Conservation (phyloP, 345 rosid species). For the Angophora floribunda region DNA sequence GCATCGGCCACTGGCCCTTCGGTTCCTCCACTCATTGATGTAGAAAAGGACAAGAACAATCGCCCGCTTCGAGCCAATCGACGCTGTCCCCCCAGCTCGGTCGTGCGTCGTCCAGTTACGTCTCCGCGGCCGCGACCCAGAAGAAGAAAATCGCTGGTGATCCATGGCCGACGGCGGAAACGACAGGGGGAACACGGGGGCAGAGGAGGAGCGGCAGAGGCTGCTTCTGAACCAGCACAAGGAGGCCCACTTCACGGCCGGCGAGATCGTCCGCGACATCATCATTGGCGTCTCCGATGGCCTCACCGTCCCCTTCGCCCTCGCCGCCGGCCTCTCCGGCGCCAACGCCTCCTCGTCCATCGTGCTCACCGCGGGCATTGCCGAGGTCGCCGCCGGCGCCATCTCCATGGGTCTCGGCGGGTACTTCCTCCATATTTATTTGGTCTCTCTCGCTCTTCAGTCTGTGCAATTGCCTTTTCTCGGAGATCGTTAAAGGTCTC, state of each 20-base stretch:
- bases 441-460: background rate
- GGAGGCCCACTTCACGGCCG: conserved; percentile 92
- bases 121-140: background rate
- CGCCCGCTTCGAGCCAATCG: background rate
- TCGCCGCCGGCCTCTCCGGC: conserved; percentile 95
- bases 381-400: conserved; percentile 96
- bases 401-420: conserved; percentile 99
- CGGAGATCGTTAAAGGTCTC: background rate
- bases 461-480: background rate
- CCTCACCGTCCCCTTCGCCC: conserved; percentile 94
- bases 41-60: background rate
- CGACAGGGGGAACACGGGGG: background rate
- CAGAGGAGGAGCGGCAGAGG: background rate
- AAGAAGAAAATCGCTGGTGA: background rate
- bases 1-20: background rate
- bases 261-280: conserved; percentile 87
- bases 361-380: conserved; percentile 91
- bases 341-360: conserved; percentile 84
- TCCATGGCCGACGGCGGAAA: background rate
- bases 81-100: background rate
- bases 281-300: conserved; percentile 98
- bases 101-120: background rate
- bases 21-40: background rate
- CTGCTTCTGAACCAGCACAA: conserved; percentile 61
- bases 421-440: conserved; percentile 1